Conservation (phyloP, 1,139 yeast species). For the Kodamaea anthophila region DNA sequence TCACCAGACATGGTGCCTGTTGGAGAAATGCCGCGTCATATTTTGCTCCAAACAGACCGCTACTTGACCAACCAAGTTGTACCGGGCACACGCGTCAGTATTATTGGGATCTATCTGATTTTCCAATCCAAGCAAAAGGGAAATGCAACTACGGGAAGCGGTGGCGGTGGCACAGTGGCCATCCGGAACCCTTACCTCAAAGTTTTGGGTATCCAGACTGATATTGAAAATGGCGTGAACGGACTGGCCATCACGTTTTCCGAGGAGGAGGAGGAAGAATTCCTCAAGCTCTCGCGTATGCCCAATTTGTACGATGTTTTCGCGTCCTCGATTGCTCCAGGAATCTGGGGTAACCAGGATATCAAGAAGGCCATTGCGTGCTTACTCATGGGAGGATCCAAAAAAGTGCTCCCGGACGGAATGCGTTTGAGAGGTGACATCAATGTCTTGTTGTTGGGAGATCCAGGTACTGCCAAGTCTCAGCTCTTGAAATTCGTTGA, state of each 20-base stretch:
- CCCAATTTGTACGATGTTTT: constrained; percentile 82
- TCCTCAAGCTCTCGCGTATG: constrained; percentile 68
- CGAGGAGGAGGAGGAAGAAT: constrained; percentile 92
- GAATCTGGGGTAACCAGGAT: constrained; percentile 89
- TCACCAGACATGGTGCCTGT: constrained; percentile 98
- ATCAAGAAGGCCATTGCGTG: constrained; percentile 93
- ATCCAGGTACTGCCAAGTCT: constrained; percentile 98
- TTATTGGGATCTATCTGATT: constrained; percentile 88
- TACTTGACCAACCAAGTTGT: constrained; percentile 84
- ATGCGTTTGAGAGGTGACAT: constrained; percentile 97
- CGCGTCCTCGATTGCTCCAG: constrained; percentile 91
- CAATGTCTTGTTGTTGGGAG: constrained; percentile 88
- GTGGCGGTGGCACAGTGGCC: constrained; percentile 59
- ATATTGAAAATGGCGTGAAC: constrained; percentile 64
- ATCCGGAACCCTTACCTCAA: constrained; percentile 88
- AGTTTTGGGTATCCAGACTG: constrained; percentile 81
- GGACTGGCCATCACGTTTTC: constrained; percentile 64
- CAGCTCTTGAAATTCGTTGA: constrained; percentile 92
- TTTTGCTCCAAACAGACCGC: constrained; percentile 81
- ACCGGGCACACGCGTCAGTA: constrained; percentile 92
- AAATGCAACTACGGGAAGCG: constrained; percentile 25
- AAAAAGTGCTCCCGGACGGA: constrained; percentile 88
- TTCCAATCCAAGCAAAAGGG: constrained; percentile 62
- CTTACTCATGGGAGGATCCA: constrained; percentile 89
- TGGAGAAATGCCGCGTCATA: constrained; percentile 97